phyloP scores from a whole-genome alignment of 2,329 filamentous ascomycete species.

The Fusarium sublunatum region DNA sequence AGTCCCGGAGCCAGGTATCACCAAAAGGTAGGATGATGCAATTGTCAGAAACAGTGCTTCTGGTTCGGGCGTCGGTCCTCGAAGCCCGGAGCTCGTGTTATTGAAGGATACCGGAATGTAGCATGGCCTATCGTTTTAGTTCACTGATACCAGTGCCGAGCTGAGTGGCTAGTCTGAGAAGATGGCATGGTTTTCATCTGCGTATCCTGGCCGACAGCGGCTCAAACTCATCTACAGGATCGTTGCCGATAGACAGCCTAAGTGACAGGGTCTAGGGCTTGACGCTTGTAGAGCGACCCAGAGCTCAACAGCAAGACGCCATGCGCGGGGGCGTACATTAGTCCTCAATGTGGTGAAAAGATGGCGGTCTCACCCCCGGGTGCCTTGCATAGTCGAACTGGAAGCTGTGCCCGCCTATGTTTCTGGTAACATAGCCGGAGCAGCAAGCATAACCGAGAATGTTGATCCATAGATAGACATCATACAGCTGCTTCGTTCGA shows the following conservation, averaged over 20 bases:
- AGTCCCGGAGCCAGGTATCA: conserved; percentile 34
- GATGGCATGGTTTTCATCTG: conserved; percentile 26
- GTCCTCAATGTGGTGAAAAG: conserved; percentile 31
- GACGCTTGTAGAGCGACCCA: conserved; percentile 11
- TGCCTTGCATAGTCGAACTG: conserved; percentile 35
- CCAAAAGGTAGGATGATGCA: conserved; percentile 37
- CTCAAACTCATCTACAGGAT: conserved; percentile 21
- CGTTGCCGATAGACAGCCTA: conserved; percentile 21
- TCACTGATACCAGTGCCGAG: conserved; percentile 29
- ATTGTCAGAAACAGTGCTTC: conserved; percentile 25
- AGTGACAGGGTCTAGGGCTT: conserved; percentile 13
- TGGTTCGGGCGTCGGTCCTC: conserved; percentile 26
- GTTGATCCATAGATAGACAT: conserved; percentile 25
- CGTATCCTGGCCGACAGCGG: conserved; percentile 16
- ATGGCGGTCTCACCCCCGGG: conserved; percentile 40
- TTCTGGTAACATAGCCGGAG: conserved; percentile 26
- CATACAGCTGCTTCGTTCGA: conserved; percentile 27
- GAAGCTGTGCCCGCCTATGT: conserved; percentile 27
- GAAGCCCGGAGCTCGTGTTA: conserved; percentile 35
- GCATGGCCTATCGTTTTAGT: conserved; percentile 26
- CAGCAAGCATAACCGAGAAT: conserved; percentile 45
- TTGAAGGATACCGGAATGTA: conserved; percentile 31
- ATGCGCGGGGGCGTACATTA: conserved; percentile 26
- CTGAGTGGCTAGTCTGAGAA: conserved; percentile 36
- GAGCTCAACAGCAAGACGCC: conserved; percentile 20